A percentile compares a stretch with the other conserved stretches of the same genome.
Conservation (phyloP, 495 filamentous ascomycete genomes). For the Geopyxis carbonaria region DNA sequence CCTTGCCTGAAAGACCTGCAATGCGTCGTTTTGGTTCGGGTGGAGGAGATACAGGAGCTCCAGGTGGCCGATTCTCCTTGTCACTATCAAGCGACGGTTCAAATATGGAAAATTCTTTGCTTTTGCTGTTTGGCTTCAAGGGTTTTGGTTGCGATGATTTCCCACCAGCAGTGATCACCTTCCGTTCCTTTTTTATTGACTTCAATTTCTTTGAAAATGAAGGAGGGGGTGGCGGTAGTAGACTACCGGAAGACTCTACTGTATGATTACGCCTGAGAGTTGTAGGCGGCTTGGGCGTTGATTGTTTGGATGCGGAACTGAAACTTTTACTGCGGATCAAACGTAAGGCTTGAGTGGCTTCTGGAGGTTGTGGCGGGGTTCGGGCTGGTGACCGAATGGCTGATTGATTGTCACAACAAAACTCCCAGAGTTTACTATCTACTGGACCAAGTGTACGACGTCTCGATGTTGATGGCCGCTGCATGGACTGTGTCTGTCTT, state of each 20-base stretch:
- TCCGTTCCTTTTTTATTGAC: constrained; percentile 14
- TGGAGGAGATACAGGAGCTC: constrained; percentile 21
- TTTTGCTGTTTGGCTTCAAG: not conserved
- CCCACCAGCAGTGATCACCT: constrained; percentile 8
- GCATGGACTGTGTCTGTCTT: too few species aligned
- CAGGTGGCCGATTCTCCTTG: constrained; percentile 20
- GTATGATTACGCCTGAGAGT: too few species aligned
- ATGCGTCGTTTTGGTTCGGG: constrained; percentile 10
- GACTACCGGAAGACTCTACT: too few species aligned
- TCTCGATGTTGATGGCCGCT: too few species aligned
- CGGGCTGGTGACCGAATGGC: constrained; percentile 17
- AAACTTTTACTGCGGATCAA: constrained; percentile 14
- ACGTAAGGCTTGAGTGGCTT: constrained; percentile 20
- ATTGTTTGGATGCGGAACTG: too few species aligned
- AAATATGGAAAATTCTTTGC: constrained; percentile 2
- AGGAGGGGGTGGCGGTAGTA: too few species aligned
- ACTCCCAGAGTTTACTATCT: constrained; percentile 25
- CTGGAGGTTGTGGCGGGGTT: constrained; percentile 12
- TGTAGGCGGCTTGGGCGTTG: too few species aligned
- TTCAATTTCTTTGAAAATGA: too few species aligned
- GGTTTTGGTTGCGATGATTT: constrained; percentile 14
- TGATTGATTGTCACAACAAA: constrained; percentile 24
- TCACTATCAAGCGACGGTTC: constrained; percentile 20
- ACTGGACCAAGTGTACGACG: constrained; percentile 9
- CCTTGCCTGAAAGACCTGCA: constrained; percentile 11